Base-by-base conservation (phyloP, 164 flowering plant genomes). In the Magnolia changhungtana region DNA sequence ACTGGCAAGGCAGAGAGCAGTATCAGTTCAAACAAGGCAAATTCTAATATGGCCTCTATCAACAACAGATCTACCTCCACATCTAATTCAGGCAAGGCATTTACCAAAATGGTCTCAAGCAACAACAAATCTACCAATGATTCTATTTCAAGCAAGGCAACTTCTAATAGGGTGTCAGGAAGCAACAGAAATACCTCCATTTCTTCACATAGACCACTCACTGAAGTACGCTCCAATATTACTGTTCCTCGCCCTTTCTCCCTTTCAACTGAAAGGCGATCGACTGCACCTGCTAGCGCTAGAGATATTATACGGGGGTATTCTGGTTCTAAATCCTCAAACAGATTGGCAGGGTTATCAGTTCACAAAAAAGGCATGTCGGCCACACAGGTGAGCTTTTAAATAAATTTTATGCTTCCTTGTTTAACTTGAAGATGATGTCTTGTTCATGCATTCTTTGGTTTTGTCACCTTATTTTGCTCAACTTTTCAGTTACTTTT, bases 1-100 rank as follows among this genome's bases (percentile, higher is more conserved):
- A 49, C 72, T 65, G 24, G n/a, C 31, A 73, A 70, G 67, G 67
- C 67, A n/a, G 78, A 80, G 23, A 71, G 20, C 16, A 65, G 68
- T 66, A 19, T 70, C n/a, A 24, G 51, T 52, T 71, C 68, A 0
- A 74, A 50, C 50, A 80, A 59, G 69, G 18, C 72, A 21, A 37
- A 58, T 59, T 67, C 20, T 51, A 76, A 14, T 51, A 69, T 24
- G 50, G 61, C 63, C 51, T 27, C 69, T 14, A 71, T 24, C 23
- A 70, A 58, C 21, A 73, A 10, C 18, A 73, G 58, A 20, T 50
- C 73, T 6, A 59, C 49, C 72, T 69, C 29, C 29, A 18, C 65
- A 18, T 24, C 69, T 21, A 66, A 24, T 66, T 65, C 63, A 0
- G 71, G 67, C 50, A 80, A 59, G 69, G 29, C 68, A 21, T 16